phyloP scores from a whole-genome alignment of 768 basidiomycete species.

The Auricularia heimuer region DNA sequence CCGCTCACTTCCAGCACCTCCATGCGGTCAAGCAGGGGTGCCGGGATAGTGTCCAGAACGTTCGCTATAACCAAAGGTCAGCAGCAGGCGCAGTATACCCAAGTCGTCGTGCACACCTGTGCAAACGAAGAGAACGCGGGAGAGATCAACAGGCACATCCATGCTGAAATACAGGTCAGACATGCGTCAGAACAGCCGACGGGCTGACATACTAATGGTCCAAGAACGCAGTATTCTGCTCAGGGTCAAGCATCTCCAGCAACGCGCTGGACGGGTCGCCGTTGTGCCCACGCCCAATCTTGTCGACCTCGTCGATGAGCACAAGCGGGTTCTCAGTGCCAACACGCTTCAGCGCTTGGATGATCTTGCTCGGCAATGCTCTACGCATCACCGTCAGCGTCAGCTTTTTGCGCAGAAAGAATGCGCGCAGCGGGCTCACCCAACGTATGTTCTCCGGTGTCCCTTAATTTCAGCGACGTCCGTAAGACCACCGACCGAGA shows the following conservation, averaged over 20 bases:
- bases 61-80: conserved; percentile 42
- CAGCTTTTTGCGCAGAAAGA: neutral
- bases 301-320: conserved; percentile 92
- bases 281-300: conserved; percentile 84
- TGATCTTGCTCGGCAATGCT: conserved; percentile 89
- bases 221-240: conserved; percentile 89
- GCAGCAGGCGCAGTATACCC: neutral
- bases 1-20: conserved; percentile 92
- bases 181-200: neutral
- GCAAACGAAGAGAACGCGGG: conserved; percentile 94
- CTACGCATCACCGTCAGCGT: conserved; percentile 24
- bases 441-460: conserved; percentile 93
- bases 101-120: conserved; percentile 37
- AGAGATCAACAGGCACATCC: conserved; percentile 94
- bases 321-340: conserved; percentile 92
- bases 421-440: conserved; percentile 35
- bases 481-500: conserved; percentile 91
- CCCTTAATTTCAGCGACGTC: conserved; percentile 99
- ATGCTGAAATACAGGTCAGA: conserved; percentile 41
- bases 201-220: conserved; percentile 77
- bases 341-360: conserved; percentile 86
- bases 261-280: conserved; percentile 89
- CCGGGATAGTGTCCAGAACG: conserved; percentile 87
- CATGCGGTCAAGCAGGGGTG: conserved; percentile 90
- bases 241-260: conserved; percentile 88